Evolutionary conservation across 768 basidiomycete species (phyloP).

Genomic region (Termitomyces heimii): DNA sequence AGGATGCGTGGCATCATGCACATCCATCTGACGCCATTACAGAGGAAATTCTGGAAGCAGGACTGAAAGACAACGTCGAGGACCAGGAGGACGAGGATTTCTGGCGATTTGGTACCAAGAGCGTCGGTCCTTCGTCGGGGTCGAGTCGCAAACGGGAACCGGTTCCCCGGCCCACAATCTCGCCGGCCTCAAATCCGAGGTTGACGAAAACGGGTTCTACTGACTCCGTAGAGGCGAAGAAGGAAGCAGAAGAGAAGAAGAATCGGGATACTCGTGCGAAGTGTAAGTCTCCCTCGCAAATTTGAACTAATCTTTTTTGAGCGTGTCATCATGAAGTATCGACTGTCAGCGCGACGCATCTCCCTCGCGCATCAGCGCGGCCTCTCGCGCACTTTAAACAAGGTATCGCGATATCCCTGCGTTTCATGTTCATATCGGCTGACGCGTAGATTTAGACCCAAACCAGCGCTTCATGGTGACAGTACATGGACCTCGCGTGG

Average conservation of each 20-base stretch:
- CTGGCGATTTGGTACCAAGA: conserved; percentile 3
- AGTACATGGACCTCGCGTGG: conserved; percentile 17
- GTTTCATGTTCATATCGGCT: not conserved
- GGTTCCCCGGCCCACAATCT: not conserved
- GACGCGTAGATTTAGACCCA: not conserved
- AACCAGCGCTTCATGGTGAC: conserved; percentile 23
- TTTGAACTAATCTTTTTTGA: not conserved
- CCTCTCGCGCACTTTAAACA: not conserved
- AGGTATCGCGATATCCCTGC: not conserved
- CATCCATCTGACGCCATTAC: not conserved
- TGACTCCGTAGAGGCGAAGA: not conserved
- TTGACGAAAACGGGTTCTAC: not conserved
- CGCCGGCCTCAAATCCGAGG: not conserved
- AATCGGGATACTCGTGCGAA: not conserved
- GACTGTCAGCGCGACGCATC: not conserved
- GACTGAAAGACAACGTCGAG: not conserved
- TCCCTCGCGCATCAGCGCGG: not conserved
- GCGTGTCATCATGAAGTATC: not conserved
- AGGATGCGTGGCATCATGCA: not conserved
- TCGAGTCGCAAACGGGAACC: not conserved
- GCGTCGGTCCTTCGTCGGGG: not conserved
- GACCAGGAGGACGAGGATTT: conserved; percentile 2
- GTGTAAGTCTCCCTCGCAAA: not conserved
- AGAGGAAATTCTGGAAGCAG: too few species aligned
- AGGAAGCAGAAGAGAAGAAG: not conserved